Evolutionary conservation across 1,284 basidiomycete species (phyloP).

Genomic region (Inonotus obliquus): DNA sequence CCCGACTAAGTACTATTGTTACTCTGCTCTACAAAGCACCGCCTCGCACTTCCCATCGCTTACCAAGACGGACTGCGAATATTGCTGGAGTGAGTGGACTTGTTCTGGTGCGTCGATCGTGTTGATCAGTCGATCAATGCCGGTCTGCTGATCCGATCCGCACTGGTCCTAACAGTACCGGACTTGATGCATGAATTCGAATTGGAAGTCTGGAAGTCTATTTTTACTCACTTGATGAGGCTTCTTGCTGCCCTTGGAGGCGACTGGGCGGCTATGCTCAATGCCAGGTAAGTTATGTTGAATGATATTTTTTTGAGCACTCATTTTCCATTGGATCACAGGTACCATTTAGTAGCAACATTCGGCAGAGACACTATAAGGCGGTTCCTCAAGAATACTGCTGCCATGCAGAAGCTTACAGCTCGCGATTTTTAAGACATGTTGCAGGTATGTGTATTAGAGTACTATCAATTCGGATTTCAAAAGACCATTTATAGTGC

Average conservation of each 20-base stretch:
- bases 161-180: no score
- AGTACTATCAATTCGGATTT: neutral
- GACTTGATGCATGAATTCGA: slow-evolving; percentile 28
- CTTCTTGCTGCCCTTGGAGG: slow-evolving; percentile 18
- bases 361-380: slow-evolving; percentile 32
- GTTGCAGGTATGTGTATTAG: slow-evolving; percentile 25
- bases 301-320: neutral
- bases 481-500: slow-evolving; percentile 26
- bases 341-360: slow-evolving; percentile 27
- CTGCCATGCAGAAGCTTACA: slow-evolving; percentile 32
- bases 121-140: no score
- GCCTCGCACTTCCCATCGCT: no score
- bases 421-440: slow-evolving; percentile 33
- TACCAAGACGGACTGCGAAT: no score
- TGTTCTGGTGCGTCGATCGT: no score
- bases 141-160: no score
- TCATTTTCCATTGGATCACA: no score
- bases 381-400: slow-evolving; percentile 27
- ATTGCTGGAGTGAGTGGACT: no score
- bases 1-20: no score
- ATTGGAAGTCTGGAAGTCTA: slow-evolving; percentile 27
- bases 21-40: no score
- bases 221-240: slow-evolving; percentile 27
- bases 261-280: neutral
- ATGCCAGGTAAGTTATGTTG: neutral